Evolutionary conservation across 768 basidiomycete species (phyloP), one percentile per base, ranked within the genome.

Genomic region (Amanita exitialis): DNA sequence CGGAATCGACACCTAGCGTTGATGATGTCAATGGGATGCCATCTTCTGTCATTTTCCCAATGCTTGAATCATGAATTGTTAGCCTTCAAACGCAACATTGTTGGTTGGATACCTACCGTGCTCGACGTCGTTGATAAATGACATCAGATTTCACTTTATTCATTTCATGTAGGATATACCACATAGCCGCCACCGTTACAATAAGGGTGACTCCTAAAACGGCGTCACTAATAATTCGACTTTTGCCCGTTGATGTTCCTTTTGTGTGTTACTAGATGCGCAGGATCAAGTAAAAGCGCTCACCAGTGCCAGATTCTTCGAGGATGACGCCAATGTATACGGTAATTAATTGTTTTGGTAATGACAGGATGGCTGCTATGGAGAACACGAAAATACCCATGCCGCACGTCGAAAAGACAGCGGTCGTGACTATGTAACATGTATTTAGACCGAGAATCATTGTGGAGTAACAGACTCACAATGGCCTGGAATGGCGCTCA

Each of bases 311-410:
- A 3, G 74, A 69, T 49, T 77, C 68, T 55, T 85, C 78, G n/a
- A 90, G 63, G 25, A 87, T 71, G 27, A 89, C 90, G 32, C 92
- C 92, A 13, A 94, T 76, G 61, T 96, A 96, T 10, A 96, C 93
- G 6, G 86, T 89, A 57, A 91, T 77, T 58, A 96, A 84, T 64
- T 96, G 92, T 61, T 94, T 94, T 6, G 92, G 92, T 61, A 91
- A 66, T 16, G 90, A 89, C 15, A 93, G 69, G 57, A 92, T 66
- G 3, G 91, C 86, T 20, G 93, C 91, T 6, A 89, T 54, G 46
- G 78, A 70, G 65, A 94, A 96, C 25, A 81, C 73, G 58, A 81
- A 68, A 56, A 93, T 83, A 52, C 72, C 70, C 85, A 95, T 90
- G 34, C 93, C 93, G 61, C 90, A 93, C 3, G 91, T 83, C 2